A percentile compares a stretch with the other conserved stretches of the same genome.
Conservation (phyloP, 2,329 filamentous ascomycete species). For the Diaporthe caulivora region DNA sequence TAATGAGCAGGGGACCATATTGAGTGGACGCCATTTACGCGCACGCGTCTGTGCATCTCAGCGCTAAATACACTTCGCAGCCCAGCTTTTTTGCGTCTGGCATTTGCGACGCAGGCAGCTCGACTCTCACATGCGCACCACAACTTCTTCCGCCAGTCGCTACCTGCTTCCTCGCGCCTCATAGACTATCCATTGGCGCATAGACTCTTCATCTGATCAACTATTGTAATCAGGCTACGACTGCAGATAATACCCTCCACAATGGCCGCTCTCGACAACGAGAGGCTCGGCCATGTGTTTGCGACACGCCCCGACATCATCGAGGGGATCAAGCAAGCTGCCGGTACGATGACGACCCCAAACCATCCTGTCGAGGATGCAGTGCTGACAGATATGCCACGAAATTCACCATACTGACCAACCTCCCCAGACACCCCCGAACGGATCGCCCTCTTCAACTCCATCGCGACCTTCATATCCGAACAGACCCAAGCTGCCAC, state of each 20-base stretch:
- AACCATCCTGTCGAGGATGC: not conserved
- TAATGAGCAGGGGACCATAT: not conserved
- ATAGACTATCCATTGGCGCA: not conserved
- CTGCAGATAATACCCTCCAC: not conserved
- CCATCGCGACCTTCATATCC: constrained; percentile 44
- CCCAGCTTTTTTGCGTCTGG: constrained; percentile 10
- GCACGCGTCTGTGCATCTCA: constrained; percentile 27
- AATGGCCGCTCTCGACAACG: constrained; percentile 57
- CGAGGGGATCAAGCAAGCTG: constrained; percentile 63
- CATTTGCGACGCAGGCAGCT: not conserved
- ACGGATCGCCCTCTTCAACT: constrained; percentile 67
- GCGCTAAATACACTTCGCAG: constrained; percentile 21
- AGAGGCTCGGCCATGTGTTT: constrained; percentile 66
- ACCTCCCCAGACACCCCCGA: constrained; percentile 60
- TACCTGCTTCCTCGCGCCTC: not conserved
- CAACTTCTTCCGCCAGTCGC: not conserved
- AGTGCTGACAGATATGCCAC: not conserved
- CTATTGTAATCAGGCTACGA: not conserved
- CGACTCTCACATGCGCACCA: not conserved
- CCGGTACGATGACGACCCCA: constrained; percentile 53
- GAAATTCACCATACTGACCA: not conserved
- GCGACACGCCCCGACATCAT: constrained; percentile 68
- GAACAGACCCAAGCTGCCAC: constrained; percentile 27
- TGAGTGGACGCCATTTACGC: constrained; percentile 8
- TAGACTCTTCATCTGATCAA: not conserved